A percentile compares a stretch with the other conserved stretches of the same genome.
These are phyloP conservation scores for Agrostemma githago DNA, from an alignment of 148 eudicot genomes.

Conservation along the genomic window DNA sequence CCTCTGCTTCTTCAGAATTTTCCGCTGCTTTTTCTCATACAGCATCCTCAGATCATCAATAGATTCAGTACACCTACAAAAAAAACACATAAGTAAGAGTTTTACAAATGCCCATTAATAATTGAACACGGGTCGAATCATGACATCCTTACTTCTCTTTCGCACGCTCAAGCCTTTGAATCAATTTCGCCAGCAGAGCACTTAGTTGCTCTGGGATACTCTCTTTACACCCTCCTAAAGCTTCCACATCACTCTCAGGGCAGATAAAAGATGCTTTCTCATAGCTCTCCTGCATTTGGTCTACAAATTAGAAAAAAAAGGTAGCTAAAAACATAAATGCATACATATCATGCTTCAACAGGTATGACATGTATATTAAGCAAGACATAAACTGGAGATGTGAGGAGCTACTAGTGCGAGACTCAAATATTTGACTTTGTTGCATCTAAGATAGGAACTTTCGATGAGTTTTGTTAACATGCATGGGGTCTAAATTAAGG, in stretches of 20 bases:
- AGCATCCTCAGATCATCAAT: constrained; percentile 70
- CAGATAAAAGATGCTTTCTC: constrained; percentile 75
- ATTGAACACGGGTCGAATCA: constrained; percentile 3
- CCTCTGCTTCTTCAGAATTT: constrained; percentile 56
- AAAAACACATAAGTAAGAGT: constrained; percentile 14
- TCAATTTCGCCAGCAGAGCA: constrained; percentile 61
- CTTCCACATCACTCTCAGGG: constrained; percentile 78
- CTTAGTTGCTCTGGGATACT: constrained; percentile 69
- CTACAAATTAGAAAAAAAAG: not conserved
- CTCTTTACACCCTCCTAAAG: constrained; percentile 59
- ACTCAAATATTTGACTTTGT: not conserved
- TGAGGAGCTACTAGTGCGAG: not conserved
- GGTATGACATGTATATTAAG: not conserved
- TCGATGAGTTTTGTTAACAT: not conserved
- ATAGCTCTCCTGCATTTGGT: constrained; percentile 50
- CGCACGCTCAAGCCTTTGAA: constrained; percentile 59
- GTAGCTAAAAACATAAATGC: not conserved
- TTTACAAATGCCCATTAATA: not conserved
- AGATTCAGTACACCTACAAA: constrained; percentile 69
- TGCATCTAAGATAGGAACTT: not conserved
- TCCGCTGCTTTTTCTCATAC: constrained; percentile 74
- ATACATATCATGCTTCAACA: not conserved
- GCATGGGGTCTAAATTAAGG: not conserved
- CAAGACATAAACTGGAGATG: not conserved
- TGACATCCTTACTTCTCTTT: constrained; percentile 48